Base-by-base conservation (phyloP, 2,329 filamentous ascomycete genomes). In the Proliferodiscus dingleyae region DNA sequence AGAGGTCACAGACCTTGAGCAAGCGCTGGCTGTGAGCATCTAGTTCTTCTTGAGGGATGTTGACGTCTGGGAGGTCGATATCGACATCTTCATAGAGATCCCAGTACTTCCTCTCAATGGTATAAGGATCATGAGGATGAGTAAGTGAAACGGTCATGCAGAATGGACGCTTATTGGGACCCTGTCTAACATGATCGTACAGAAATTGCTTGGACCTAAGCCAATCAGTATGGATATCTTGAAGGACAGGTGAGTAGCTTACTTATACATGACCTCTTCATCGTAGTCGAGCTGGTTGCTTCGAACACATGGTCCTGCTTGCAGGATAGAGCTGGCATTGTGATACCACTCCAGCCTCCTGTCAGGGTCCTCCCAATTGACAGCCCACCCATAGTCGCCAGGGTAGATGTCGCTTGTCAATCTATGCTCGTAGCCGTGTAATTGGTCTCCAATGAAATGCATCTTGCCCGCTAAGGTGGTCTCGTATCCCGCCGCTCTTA, bases 271-370 rank as follows among this genome's bases (percentile, higher is more conserved):
- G 64, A 95, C 89, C 68, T 96, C 90, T 69, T 95, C 90, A 60
- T 96, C 90, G 59, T 91, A 96, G 65, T 96, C 90, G 42, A 96
- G 77, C 73, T 96, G 90, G 70, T 96, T 96, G 68, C 88, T 95
- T 55, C 89, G 80, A 32, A 94, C 85, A 59, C 89, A 95, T 23
- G 85, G 80, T 8, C 90, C 90, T 1, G 90, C 90, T 66, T 96
- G 89, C 61, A 91, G 73, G 57, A 96, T 91, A 5, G 89, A 95
- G 61, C 87, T 90, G 68, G 90, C 89, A 65, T 96, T 95, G 73
- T 96, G 90, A 65, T 93, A 96, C 87, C 89, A 96, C 68, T 96
- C 90, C 33, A 91, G 80, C 37, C 90, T 80, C 32, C 81, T 82
- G 26, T 89, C 83, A 9, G 90, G 89, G 65, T 90, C 82, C 64